Percentiles rank a stretch among this genome's conserved stretches.
phyloP scores from a whole-genome alignment of 805 yeast species.

The Saccharomycopsis olivae region DNA sequence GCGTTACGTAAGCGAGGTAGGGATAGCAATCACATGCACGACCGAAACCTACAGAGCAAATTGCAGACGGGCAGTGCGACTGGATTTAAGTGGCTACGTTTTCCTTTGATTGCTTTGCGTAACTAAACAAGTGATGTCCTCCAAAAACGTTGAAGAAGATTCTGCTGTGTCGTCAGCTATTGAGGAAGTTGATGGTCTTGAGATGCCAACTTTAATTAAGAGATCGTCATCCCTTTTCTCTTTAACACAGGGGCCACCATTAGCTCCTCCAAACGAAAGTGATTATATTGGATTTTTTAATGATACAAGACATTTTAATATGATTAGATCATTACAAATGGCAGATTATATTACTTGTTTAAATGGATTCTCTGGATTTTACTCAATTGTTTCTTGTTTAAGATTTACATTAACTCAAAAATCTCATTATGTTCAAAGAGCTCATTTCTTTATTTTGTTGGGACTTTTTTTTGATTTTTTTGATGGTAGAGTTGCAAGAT shows the following conservation, averaged over 20 bases:
- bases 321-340: conserved; percentile 80
- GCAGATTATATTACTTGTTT: conserved; percentile 94
- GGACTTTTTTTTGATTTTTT: conserved; percentile 94
- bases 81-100: no score
- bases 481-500: conserved; percentile 93
- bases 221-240: conserved; percentile 17
- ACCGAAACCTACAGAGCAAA: no score
- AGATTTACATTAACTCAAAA: conserved; percentile 66
- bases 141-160: no score
- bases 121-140: no score
- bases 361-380: conserved; percentile 91
- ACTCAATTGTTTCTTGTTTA: conserved; percentile 76
- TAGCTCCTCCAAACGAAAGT: conserved; percentile 67
- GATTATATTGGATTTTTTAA: conserved; percentile 74
- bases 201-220: conserved; percentile 15
- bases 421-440: conserved; percentile 68
- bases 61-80: no score
- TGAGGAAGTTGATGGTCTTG: conserved; percentile 1
- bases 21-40: no score
- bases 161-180: no score
- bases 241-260: conserved; percentile 26
- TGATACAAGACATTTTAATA: conserved; percentile 77
- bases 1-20: no score
- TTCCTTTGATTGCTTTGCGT: no score
- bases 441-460: conserved; percentile 78